Percentiles rank a stretch among this genome's conserved stretches.
These are phyloP conservation scores for Russula brevipes DNA, from an alignment of 768 basidiomycete species.

Conservation along the genomic window DNA sequence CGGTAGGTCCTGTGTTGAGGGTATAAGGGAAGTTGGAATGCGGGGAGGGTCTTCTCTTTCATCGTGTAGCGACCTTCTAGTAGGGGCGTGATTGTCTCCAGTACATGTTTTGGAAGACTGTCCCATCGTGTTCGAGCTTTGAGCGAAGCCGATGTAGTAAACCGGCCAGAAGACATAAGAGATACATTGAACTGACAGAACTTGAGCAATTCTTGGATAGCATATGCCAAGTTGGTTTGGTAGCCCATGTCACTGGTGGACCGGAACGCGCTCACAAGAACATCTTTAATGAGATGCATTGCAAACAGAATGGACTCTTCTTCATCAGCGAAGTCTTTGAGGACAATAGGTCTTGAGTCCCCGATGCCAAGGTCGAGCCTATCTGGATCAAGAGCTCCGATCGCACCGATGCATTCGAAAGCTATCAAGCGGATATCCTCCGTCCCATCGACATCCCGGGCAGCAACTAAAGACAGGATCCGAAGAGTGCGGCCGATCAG, in stretches of 20 bases:
- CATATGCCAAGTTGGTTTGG: constrained; percentile 83
- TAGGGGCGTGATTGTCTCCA: constrained; percentile 82
- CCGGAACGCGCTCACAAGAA: constrained; percentile 85
- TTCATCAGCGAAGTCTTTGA: constrained; percentile 76
- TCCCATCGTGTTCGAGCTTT: constrained; percentile 77
- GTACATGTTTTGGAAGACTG: constrained; percentile 69
- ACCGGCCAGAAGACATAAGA: constrained; percentile 53
- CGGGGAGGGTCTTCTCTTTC: constrained; percentile 32
- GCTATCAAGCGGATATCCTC: constrained; percentile 65
- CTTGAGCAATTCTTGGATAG: constrained; percentile 83
- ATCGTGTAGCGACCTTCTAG: constrained; percentile 59
- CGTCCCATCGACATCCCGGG: constrained; percentile 71
- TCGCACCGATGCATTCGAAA: constrained; percentile 84
- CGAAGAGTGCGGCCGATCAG: constrained; percentile 63
- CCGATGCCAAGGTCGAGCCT: constrained; percentile 62
- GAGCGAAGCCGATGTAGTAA: constrained; percentile 45
- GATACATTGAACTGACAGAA: constrained; percentile 82
- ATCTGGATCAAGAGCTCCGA: constrained; percentile 95
- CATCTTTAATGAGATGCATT: constrained; percentile 75
- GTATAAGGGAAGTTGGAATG: constrained; percentile 70
- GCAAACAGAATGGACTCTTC: constrained; percentile 75
- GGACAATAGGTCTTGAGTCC: constrained; percentile 64
- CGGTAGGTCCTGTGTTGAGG: constrained; percentile 72
- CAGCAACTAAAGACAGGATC: constrained; percentile 61
- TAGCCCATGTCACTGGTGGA: constrained; percentile 93